Conservation (phyloP, 2,329 filamentous ascomycete genomes). For the Lachnellula suecica region DNA sequence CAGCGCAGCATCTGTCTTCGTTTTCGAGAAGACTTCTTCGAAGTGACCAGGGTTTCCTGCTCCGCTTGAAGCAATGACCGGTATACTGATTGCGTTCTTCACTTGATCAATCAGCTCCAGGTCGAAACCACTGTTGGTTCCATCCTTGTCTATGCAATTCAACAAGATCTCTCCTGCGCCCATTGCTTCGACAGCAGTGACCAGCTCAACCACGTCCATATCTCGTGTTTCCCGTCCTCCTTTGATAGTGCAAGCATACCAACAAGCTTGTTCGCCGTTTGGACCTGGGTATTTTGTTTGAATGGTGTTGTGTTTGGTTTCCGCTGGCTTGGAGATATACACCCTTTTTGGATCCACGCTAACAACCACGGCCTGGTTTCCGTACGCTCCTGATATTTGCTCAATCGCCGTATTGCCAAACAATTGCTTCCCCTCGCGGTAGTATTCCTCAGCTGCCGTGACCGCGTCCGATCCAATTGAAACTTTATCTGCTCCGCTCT, state of each 20-base stretch:
- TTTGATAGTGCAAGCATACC: conserved; percentile 98
- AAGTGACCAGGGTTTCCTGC: conserved; percentile 89
- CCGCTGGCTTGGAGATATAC: conserved; percentile 70
- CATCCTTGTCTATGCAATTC: conserved; percentile 97
- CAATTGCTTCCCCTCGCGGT: conserved; percentile 65
- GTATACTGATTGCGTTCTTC: conserved; percentile 83
- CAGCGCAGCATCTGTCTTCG: conserved; percentile 85
- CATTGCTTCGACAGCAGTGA: conserved; percentile 90
- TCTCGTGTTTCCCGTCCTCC: conserved; percentile 93
- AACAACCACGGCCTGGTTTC: conserved; percentile 94
- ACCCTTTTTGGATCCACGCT: conserved; percentile 91
- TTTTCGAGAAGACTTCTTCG: conserved; percentile 83
- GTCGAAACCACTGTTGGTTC: conserved; percentile 92
- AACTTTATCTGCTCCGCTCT: conserved; percentile 94
- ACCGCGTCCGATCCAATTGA: conserved; percentile 96
- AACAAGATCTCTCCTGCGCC: conserved; percentile 90
- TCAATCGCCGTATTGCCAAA: conserved; percentile 89
- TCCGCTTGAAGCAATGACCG: conserved; percentile 92
- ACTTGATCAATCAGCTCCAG: conserved; percentile 87
- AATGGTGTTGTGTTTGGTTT: conserved; percentile 71
- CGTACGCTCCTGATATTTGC: conserved; percentile 89
- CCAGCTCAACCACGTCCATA: conserved; percentile 86
- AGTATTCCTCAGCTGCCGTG: conserved; percentile 87
- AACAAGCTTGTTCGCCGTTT: conserved; percentile 78
- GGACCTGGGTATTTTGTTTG: conserved; percentile 69